A percentile compares a stretch with the other conserved stretches of the same genome.
phyloP scores from a whole-genome alignment of 768 basidiomycete genomes.

The Lyophyllum decastes region DNA sequence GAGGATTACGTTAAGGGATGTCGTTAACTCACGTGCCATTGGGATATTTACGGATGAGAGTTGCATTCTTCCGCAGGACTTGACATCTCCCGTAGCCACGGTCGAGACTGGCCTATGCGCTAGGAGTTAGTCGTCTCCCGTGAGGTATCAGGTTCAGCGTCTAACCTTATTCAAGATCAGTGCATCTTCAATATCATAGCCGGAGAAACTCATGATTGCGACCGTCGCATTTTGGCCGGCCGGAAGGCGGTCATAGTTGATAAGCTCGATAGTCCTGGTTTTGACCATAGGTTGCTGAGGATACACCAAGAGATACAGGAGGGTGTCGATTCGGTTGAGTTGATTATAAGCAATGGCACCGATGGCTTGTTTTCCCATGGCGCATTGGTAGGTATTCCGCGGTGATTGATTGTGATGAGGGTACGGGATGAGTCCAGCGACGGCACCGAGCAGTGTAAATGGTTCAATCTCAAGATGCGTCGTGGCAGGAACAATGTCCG shows the following conservation, averaged over 20 bases:
- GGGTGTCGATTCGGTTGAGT: slow-evolving; percentile 94
- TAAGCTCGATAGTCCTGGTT: slow-evolving; percentile 95
- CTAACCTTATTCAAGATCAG: slow-evolving; percentile 89
- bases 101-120: slow-evolving; percentile 82
- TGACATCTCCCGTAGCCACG: slow-evolving; percentile 98
- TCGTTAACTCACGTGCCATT: slow-evolving; percentile 84
- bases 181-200: slow-evolving; percentile 99
- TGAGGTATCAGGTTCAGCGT: not conserved
- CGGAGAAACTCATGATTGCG: slow-evolving; percentile 99
- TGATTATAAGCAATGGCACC: slow-evolving; percentile 99
- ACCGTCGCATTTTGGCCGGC: slow-evolving; percentile 99
- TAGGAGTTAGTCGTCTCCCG: slow-evolving; percentile 10
- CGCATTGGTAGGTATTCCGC: slow-evolving; percentile 98
- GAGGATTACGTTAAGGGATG: not conserved
- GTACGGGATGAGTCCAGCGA: slow-evolving; percentile 97
- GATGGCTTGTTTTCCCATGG: slow-evolving; percentile 99
- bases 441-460: slow-evolving; percentile 95
- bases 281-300: slow-evolving; percentile 99
- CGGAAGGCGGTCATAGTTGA: slow-evolving; percentile 95
- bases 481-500: slow-evolving; percentile 76
- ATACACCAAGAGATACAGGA: slow-evolving; percentile 96
- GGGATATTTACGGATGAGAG: slow-evolving; percentile 92
- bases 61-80: slow-evolving; percentile 93
- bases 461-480: slow-evolving; percentile 99
- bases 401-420: slow-evolving; percentile 99